Evolutionary conservation across 1,284 basidiomycete species (phyloP).

Genomic region (Sanghuangporus baumii): DNA sequence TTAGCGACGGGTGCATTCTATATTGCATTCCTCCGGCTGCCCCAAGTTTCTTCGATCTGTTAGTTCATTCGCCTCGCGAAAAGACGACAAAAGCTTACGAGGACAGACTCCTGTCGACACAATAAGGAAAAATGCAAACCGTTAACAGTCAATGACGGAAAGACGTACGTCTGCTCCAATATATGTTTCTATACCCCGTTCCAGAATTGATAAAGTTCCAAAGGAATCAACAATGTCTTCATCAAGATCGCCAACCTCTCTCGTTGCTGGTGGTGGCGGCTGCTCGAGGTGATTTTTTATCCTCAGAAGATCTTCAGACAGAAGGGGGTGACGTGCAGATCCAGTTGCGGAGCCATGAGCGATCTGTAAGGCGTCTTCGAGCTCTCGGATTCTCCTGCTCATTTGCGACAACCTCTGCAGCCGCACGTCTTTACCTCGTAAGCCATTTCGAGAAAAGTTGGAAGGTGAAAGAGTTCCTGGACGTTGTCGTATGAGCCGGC

Average conservation of each 20-base stretch:
- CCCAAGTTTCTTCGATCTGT: background rate
- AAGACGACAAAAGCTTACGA: conserved; percentile 2
- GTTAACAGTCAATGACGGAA: too few relatives aligned
- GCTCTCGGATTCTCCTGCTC: conserved; percentile 20
- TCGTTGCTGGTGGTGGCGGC: background rate
- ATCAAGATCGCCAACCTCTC: background rate
- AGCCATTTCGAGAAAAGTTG: background rate
- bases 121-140: too few relatives aligned
- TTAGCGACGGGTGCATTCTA: background rate
- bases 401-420: conserved; percentile 20
- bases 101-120: too few relatives aligned
- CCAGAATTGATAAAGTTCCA: too few relatives aligned
- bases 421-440: conserved; percentile 21
- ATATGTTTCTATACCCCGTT: too few relatives aligned
- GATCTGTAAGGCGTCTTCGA: conserved; percentile 22
- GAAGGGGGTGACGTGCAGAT: conserved; percentile 23
- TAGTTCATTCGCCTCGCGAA: conserved; percentile 1
- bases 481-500: background rate
- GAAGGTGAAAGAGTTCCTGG: background rate
- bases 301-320: conserved; percentile 23
- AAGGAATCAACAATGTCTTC: background rate
- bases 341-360: conserved; percentile 7
- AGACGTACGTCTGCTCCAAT: too few relatives aligned
- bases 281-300: conserved; percentile 18
- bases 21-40: background rate